A percentile compares a stretch with the other conserved stretches of the same genome.
phyloP scores from a whole-genome alignment of 2,329 filamentous ascomycete species.

The Aspergillus neoniger region DNA sequence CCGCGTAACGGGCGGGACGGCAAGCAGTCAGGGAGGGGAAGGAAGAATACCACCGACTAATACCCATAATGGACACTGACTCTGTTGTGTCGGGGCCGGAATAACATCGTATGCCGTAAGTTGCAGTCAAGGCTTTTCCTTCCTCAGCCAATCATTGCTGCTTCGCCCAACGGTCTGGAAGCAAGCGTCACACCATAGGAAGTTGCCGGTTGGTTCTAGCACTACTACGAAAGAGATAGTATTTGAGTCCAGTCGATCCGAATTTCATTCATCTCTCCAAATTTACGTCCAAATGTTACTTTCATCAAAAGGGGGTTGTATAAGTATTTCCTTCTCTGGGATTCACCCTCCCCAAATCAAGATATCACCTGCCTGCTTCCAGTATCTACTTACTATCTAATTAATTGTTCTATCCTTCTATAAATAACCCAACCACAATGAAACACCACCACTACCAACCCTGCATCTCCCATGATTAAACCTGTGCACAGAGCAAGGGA shows the following conservation, averaged over 20 bases:
- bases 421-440: no score
- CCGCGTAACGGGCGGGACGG: background rate
- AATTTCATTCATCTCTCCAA: background rate
- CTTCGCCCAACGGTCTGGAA: conserved; percentile 7
- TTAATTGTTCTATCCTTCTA: no score
- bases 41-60: background rate
- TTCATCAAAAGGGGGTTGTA: no score
- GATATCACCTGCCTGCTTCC: no score
- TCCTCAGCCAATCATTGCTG: background rate
- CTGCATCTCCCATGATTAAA: no score
- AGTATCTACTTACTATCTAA: no score
- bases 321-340: no score
- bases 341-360: background rate
- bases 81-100: background rate
- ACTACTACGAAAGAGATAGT: background rate
- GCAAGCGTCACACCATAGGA: conserved; percentile 4
- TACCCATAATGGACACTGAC: no score
- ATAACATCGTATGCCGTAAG: background rate
- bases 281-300: no score
- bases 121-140: background rate
- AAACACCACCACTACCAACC: no score
- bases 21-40: background rate
- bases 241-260: background rate
- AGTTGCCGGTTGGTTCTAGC: conserved; percentile 4
- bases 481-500: no score